phyloP scores from a whole-genome alignment of 495 filamentous ascomycete genomes.

The Parathielavia hyrcaniae region DNA sequence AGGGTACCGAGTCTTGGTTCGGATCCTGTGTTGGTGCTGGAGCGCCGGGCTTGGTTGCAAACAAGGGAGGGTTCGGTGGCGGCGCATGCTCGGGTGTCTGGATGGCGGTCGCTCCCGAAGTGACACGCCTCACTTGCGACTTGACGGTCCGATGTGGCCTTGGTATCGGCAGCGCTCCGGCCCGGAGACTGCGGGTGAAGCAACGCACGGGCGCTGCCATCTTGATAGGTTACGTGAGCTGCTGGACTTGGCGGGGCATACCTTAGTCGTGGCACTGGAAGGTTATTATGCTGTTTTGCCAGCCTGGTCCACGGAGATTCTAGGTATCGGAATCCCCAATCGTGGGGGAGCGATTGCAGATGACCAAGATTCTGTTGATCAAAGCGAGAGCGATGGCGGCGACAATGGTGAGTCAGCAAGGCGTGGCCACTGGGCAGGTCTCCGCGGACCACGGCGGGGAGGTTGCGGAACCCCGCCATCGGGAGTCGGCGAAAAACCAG shows the following conservation, averaged over 20 bases:
- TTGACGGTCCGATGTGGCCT: conserved; percentile 4
- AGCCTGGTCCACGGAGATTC: not conserved
- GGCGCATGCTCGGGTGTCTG: not conserved
- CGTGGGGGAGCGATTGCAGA: not conserved
- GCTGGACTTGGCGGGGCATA: conserved; percentile 6
- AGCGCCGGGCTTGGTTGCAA: not conserved
- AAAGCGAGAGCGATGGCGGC: not conserved
- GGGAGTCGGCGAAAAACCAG: conserved; percentile 9
- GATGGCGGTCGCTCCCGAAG: conserved; percentile 11
- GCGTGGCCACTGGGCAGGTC: not conserved
- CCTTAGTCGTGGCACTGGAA: not conserved
- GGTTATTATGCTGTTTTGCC: not conserved
- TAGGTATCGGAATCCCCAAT: not conserved
- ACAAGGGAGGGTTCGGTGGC: not conserved
- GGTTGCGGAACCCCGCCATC: not conserved
- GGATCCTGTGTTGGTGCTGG: not conserved
- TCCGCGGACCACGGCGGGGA: conserved; percentile 10
- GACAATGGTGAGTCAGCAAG: not conserved
- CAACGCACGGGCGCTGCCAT: conserved; percentile 19
- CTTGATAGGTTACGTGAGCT: not conserved
- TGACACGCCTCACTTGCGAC: conserved; percentile 16
- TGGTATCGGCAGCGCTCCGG: conserved; percentile 14
- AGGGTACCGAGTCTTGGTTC: not conserved
- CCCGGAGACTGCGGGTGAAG: conserved; percentile 16
- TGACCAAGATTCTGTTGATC: not conserved